Evolutionary conservation across 352 stramenopile genomes (phyloP).

Genomic region (Phytopythium mirpurense): DNA sequence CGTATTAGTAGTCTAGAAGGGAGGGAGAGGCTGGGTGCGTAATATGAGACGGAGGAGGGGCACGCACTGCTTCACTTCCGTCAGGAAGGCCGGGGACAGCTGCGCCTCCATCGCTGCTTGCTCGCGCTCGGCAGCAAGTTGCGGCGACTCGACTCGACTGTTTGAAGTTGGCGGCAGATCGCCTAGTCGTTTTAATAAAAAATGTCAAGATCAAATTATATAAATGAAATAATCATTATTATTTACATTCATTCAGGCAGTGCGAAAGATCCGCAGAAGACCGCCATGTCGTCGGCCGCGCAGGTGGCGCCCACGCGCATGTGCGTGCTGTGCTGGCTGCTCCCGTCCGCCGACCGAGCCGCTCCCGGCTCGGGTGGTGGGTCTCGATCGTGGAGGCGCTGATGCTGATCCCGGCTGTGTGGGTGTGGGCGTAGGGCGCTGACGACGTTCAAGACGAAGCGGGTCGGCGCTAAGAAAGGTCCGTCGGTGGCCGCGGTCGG

Average conservation of each 20-base stretch:
- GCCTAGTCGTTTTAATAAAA: too few species aligned
- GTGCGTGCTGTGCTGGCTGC: constrained; percentile 22
- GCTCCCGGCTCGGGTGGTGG: too few species aligned
- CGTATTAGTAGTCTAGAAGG: neutral
- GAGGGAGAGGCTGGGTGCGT: too few species aligned
- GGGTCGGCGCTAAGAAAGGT: constrained; percentile 86
- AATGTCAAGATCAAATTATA: too few species aligned
- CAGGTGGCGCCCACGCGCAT: constrained; percentile 80
- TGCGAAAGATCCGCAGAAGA: constrained; percentile 13
- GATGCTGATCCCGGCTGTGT: neutral
- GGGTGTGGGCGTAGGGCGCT: constrained; percentile 43
- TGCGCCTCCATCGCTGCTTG: neutral
- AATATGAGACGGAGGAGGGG: neutral
- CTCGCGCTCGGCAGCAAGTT: too few species aligned
- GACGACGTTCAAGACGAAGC: constrained; percentile 82
- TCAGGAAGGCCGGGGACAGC: constrained; percentile 29
- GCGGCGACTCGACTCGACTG: too few species aligned
- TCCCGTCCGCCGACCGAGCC: too few species aligned
- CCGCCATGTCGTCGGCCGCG: constrained; percentile 37
- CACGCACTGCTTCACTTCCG: constrained; percentile 26
- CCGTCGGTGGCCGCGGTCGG: too few species aligned
- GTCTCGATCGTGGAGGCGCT: neutral
- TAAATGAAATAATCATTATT: too few species aligned
- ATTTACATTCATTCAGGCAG: too few species aligned
- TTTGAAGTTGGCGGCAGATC: too few species aligned